Evolutionary conservation across 2,329 filamentous ascomycete genomes (phyloP), one percentile per base, ranked within the genome.

Genomic region (Dactylellina parvicollis): DNA sequence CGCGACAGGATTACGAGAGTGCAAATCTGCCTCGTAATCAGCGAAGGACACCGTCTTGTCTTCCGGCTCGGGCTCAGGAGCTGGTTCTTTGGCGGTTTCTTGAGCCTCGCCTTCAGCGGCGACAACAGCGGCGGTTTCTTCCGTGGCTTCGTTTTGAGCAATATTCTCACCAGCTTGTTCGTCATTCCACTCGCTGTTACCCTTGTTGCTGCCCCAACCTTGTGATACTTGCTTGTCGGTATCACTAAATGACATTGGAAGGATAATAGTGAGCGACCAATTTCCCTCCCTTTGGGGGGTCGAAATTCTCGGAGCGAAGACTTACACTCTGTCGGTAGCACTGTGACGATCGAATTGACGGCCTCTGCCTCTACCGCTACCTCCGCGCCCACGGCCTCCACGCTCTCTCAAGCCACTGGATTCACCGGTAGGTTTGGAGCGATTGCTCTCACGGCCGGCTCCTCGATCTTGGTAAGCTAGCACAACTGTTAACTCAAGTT

Each of bases 111-210:
- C 83, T 76, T 84, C 83, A 67, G 80, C 81, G 83, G 77, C 83
- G 56, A 75, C 81, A 76, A 83, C 81, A 70, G 81, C 82, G 75
- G 79, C 81, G 80, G 81, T 83, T 76, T 85, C 87, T 77, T 85
- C 86, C 84, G 90, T 92, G 84, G 92, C 87, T 80, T 98, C 94
- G 76, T 86, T 84, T 83, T 92, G 87, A 77, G 95, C 95, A 78
- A 97, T 96, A 78, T 88, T 90, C 82, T 96, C 92, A 78, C 90
- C 95, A 78, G 90, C 92, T 83, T 92, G 88, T 86, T 98, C 95
- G 79, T 98, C 95, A 80, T 90, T 90, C 83, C 90, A 88, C 84
- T 96, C 92, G 80, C 90, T 90, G 75, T 89, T 85, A 79, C 92
- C 95, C 80, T 92, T 90, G 78, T 86, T 86, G 80, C 87, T 89